Conservation (phyloP, 805 yeast species). For the Lipomyces mesembrius region DNA sequence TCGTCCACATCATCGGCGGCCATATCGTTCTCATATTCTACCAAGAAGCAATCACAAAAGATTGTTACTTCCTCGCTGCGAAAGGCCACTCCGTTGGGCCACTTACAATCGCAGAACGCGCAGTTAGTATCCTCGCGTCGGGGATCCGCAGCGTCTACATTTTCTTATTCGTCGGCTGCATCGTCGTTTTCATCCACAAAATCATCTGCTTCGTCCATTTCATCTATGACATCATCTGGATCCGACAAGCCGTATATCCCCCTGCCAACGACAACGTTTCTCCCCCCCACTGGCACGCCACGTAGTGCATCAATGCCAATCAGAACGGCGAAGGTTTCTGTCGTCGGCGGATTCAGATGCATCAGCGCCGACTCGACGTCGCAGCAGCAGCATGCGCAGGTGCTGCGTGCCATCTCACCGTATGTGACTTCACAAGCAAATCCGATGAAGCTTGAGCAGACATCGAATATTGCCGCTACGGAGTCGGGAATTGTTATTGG, state of each 20-base stretch:
- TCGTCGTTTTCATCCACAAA: slow-evolving; percentile 10
- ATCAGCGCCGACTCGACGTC: slow-evolving; percentile 27
- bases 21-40: slow-evolving; percentile 25
- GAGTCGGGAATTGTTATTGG: slow-evolving; percentile 3
- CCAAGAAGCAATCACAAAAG: slow-evolving; percentile 17
- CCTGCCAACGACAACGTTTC: slow-evolving; percentile 19
- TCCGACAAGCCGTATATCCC: slow-evolving; percentile 30
- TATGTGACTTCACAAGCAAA: slow-evolving; percentile 24
- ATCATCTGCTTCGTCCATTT: slow-evolving; percentile 6
- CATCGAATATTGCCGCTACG: background rate
- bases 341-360: slow-evolving; percentile 36
- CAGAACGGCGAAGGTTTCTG: slow-evolving; percentile 18
- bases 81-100: background rate
- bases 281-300: slow-evolving; percentile 10
- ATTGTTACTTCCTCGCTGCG: slow-evolving; percentile 19
- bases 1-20: background rate
- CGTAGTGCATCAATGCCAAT: slow-evolving; percentile 17
- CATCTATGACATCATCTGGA: slow-evolving; percentile 13
- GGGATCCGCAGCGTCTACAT: slow-evolving; percentile 6
- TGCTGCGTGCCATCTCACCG: slow-evolving; percentile 31
- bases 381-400: slow-evolving; percentile 23
- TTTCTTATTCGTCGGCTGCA: slow-evolving; percentile 11
- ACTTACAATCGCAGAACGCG: background rate
- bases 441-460: background rate
- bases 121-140: slow-evolving; percentile 8